phyloP scores from a whole-genome alignment of 176 grass and related monocot genomes.

The Puya raimondii region DNA sequence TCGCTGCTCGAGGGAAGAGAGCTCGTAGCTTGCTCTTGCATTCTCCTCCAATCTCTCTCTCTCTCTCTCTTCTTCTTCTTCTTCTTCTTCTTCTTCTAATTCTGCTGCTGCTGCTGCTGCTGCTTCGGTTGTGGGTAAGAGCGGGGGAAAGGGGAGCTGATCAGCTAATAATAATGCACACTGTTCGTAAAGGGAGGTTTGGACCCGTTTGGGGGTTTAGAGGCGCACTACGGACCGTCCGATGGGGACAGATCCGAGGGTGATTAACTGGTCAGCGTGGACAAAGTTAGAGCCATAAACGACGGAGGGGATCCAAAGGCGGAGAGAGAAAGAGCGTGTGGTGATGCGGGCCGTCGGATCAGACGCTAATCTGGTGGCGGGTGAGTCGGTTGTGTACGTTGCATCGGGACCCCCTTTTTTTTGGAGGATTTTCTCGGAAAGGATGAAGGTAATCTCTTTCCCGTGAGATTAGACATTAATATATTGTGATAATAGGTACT shows the following conservation, averaged over 20 bases:
- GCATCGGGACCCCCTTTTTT: not conserved
- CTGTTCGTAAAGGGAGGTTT: not conserved
- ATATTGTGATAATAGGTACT: too few relatives aligned
- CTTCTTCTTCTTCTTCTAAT: not conserved
- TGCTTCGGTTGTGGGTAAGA: conserved; percentile 4
- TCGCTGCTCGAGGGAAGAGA: conserved; percentile 68
- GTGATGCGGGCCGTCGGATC: conserved; percentile 6
- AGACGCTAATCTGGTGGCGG: not conserved
- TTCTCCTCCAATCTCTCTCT: conserved; percentile 3
- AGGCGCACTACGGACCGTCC: conserved; percentile 15
- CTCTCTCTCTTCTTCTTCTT: conserved; percentile 3
- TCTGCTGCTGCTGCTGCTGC: not conserved
- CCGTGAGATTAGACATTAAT: too few relatives aligned
- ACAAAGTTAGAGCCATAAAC: conserved; percentile 18
- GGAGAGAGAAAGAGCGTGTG: conserved; percentile 9
- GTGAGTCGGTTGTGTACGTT: not conserved
- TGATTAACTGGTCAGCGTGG: conserved; percentile 12
- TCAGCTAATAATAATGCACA: not conserved
- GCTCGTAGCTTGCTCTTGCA: conserved; percentile 53
- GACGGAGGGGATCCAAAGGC: conserved; percentile 22
- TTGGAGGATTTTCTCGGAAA: too few relatives aligned
- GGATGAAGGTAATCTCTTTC: too few relatives aligned
- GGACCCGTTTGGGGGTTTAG: not conserved
- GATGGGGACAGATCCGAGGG: conserved; percentile 24
- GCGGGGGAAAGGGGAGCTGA: conserved; percentile 8